A percentile compares a stretch with the other conserved stretches of the same genome.
phyloP scores from a whole-genome alignment of 352 stramenopile genomes.

The Pythium utonaiense region DNA sequence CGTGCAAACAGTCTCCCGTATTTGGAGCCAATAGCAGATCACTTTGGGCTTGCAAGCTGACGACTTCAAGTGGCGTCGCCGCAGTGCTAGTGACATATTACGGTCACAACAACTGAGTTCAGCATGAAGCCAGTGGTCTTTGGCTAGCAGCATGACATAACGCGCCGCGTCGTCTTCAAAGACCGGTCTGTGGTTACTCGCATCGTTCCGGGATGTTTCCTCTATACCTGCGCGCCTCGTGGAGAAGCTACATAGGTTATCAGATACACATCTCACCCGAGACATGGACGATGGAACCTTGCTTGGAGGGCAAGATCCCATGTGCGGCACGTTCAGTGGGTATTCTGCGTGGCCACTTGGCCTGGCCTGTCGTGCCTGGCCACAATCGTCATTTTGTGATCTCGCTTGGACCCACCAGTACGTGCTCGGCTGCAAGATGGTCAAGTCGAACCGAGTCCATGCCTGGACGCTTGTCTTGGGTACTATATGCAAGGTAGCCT shows the following conservation, averaged over 20 bases:
- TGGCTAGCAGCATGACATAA: neutral
- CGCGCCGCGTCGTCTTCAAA: neutral
- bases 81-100: neutral
- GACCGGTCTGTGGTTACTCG: neutral
- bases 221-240: neutral
- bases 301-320: neutral
- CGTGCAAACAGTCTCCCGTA: neutral
- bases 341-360: slow-evolving; percentile 1
- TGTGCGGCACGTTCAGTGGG: neutral
- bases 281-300: neutral
- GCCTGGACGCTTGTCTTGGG: neutral
- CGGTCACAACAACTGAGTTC: neutral
- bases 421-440: neutral
- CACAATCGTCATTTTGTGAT: neutral
- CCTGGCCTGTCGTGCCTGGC: neutral
- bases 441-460: neutral
- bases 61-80: no score
- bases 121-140: slow-evolving; percentile 1
- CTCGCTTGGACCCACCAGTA: neutral
- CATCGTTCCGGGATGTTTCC: neutral
- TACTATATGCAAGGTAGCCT: neutral
- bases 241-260: slow-evolving; percentile 8
- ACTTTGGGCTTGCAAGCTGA: neutral
- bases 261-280: neutral
- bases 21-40: neutral